Percentiles rank a stretch among this genome's conserved stretches.
Conservation (phyloP, 768 basidiomycete genomes). For the Russula sp. region DNA sequence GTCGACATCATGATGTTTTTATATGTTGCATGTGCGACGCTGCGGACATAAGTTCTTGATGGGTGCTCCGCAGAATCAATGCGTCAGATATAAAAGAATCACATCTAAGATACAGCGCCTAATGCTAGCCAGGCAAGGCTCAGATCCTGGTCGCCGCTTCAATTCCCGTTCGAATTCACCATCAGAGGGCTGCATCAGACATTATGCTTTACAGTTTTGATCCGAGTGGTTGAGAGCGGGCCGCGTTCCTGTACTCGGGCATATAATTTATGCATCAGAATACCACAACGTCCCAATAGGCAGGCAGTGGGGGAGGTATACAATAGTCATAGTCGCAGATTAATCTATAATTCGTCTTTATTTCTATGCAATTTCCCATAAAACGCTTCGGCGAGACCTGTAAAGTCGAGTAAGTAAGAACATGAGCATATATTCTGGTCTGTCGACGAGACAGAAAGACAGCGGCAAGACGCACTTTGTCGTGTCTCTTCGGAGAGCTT, state of each 20-base stretch:
- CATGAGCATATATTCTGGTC: not conserved
- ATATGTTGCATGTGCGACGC: too few species aligned
- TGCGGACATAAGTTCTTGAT: too few species aligned
- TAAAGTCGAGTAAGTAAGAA: not conserved
- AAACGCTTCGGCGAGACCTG: conserved; percentile 30
- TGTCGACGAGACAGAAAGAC: not conserved
- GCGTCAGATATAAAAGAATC: too few species aligned
- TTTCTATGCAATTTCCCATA: conserved; percentile 29
- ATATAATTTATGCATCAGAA: conserved; percentile 8
- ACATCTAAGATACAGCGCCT: too few species aligned
- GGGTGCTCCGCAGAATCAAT: too few species aligned
- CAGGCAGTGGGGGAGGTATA: conserved; percentile 13
- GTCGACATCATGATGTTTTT: too few species aligned
- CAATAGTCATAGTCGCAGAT: conserved; percentile 24
- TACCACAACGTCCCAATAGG: not conserved
- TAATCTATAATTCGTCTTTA: conserved; percentile 30
- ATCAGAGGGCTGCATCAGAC: too few species aligned
- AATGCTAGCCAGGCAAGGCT: too few species aligned
- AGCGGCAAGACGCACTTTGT: conserved; percentile 59
- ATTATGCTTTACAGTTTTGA: not conserved
- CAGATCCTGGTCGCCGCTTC: too few species aligned
- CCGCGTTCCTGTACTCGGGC: not conserved
- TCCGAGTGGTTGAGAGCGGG: not conserved
- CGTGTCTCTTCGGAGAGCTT: conserved; percentile 64
- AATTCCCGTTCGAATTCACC: too few species aligned